Conservation (phyloP, 805 yeast genomes). For the Saccharomycopsis sp. region DNA sequence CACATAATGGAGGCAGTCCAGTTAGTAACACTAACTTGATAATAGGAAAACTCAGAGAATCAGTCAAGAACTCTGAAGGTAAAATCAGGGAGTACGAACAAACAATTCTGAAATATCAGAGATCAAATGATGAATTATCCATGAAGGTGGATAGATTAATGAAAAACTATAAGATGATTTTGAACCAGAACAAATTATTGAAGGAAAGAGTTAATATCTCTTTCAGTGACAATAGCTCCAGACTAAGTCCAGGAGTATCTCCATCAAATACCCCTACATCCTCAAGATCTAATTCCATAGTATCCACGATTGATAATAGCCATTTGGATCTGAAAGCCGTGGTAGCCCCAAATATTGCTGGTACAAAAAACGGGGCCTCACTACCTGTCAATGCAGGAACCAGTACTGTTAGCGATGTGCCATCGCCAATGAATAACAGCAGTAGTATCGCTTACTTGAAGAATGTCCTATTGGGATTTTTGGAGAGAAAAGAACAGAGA, state of each 20-base stretch:
- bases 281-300: conserved; percentile 34
- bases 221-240: conserved; percentile 5
- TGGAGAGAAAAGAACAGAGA: conserved; percentile 91
- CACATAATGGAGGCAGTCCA: not conserved
- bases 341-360: not conserved
- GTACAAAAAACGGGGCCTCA: not conserved
- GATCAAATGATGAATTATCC: conserved; percentile 58
- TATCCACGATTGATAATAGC: conserved; percentile 23
- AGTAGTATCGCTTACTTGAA: conserved; percentile 68
- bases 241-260: conserved; percentile 10
- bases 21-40: conserved; percentile 18
- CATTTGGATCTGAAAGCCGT: not conserved
- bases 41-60: conserved; percentile 41
- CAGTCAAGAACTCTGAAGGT: conserved; percentile 44
- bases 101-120: conserved; percentile 47
- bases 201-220: conserved; percentile 29
- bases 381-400: not conserved
- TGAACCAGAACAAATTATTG: conserved; percentile 48
- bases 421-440: not conserved
- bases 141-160: conserved; percentile 61
- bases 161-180: conserved; percentile 61
- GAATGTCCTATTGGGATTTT: conserved; percentile 84
- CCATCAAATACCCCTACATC: conserved; percentile 26
- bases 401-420: not conserved
- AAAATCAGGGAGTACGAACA: conserved; percentile 52